A percentile compares a stretch with the other conserved stretches of the same genome.
Conservation (phyloP, 2,329 filamentous ascomycete species). For the Fusarium xyrophilum region DNA sequence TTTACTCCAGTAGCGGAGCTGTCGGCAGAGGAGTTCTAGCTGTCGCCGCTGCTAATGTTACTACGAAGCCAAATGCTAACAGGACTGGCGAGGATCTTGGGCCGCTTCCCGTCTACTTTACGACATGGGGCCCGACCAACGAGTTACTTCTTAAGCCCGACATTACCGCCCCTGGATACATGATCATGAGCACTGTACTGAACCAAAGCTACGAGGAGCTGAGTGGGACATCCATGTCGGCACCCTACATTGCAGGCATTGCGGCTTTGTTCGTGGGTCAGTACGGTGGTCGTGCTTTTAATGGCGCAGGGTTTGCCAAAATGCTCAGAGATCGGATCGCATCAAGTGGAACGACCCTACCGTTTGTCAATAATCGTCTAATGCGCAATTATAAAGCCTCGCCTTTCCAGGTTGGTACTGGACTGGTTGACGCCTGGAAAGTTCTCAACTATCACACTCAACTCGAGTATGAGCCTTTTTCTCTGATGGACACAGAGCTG, state of each 20-base stretch:
- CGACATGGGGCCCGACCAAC: constrained; percentile 60
- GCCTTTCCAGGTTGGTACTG: constrained; percentile 54
- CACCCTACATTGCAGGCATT: constrained; percentile 61
- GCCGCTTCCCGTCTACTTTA: constrained; percentile 54
- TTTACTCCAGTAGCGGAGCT: constrained; percentile 50
- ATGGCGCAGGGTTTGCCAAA: constrained; percentile 48
- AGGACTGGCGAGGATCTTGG: constrained; percentile 36
- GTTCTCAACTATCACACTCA: constrained; percentile 51
- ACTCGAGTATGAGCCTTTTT: constrained; percentile 52
- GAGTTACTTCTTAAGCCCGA: constrained; percentile 60
- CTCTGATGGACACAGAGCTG: constrained; percentile 57
- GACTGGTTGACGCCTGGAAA: constrained; percentile 56
- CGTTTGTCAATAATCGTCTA: constrained; percentile 40
- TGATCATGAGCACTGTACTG: constrained; percentile 58
- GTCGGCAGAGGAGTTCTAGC: constrained; percentile 46
- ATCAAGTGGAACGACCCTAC: constrained; percentile 45
- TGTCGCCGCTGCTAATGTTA: constrained; percentile 50
- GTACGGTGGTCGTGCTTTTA: constrained; percentile 49
- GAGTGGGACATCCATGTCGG: constrained; percentile 64
- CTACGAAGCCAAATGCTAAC: constrained; percentile 50
- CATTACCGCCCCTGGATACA: constrained; percentile 56
- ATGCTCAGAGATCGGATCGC: constrained; percentile 46
- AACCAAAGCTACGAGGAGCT: constrained; percentile 53
- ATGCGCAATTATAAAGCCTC: constrained; percentile 41
- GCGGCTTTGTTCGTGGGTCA: constrained; percentile 55